Evolutionary conservation across 371 early-diverging fungal species (phyloP).

Genomic region (Mucor circinelloides): DNA sequence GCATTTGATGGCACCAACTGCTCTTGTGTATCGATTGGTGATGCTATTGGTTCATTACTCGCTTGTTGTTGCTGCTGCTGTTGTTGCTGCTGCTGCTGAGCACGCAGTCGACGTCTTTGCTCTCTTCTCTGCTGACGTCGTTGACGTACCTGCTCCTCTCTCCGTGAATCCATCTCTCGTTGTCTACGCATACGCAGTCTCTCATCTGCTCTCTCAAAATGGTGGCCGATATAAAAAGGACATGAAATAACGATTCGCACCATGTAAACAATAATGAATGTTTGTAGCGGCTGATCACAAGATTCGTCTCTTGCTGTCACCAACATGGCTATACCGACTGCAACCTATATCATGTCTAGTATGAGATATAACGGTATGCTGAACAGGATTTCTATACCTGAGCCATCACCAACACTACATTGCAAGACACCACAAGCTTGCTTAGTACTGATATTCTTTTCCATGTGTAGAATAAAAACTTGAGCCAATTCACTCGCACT

Average conservation of each 20-base stretch:
- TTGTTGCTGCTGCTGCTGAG: not conserved
- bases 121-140: slow-evolving; percentile 12
- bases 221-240: slow-evolving; percentile 33
- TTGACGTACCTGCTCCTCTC: slow-evolving; percentile 19
- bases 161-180: slow-evolving; percentile 7
- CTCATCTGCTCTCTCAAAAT: slow-evolving; percentile 18
- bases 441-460: slow-evolving; percentile 9
- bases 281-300: slow-evolving; percentile 43
- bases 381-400: slow-evolving; percentile 7
- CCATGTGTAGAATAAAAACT: slow-evolving; percentile 15
- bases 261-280: slow-evolving; percentile 38
- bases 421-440: not conserved
- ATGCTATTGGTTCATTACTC: not conserved
- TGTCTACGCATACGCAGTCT: not conserved
- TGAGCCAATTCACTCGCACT: slow-evolving; percentile 3
- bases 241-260: slow-evolving; percentile 30
- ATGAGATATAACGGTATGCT: not conserved
- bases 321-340: slow-evolving; percentile 31
- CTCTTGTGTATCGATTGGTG: not conserved
- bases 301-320: slow-evolving; percentile 34
- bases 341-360: slow-evolving; percentile 18
- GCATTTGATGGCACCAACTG: not conserved
- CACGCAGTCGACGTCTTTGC: not conserved
- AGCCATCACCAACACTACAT: not conserved
- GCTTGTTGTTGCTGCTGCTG: not conserved